Base-by-base conservation (phyloP, 202 grass and related monocot species). In the Setaria viridis region DNA sequence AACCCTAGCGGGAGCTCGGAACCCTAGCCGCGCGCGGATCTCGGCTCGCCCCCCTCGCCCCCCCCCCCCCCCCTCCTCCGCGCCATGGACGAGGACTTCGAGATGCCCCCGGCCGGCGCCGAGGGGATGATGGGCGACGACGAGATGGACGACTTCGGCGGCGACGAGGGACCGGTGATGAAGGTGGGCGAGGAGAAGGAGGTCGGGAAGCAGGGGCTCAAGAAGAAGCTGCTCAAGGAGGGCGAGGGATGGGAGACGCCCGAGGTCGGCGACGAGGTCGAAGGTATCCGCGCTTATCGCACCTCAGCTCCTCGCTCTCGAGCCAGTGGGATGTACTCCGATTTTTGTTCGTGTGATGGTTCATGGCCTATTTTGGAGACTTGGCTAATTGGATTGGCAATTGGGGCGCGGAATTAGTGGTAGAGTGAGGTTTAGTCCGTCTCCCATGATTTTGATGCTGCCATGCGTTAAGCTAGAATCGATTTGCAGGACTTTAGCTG, bases 141-240 rank as follows among this genome's bases (percentile, higher is more conserved):
- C 41, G 86, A 72, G 63, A 50, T 92, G 85, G 87, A 76, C 37
- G 87, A 88, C 78, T 80, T 91, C 55, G 90, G 83, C 83, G 85
- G 85, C 82, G 95, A 69, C 50, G 93, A 95, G 7, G 85, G 55
- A 11, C 91, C 91, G n/a, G 43, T 62, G 68, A 2, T 94, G 67
- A 95, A 98, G 86, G 95, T 82, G 42, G 95, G 95, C 33, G 91
- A 98, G 80, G 95, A 98, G 89, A 95, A 94, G 91, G 95, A 98
- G 89, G 56, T 98, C 78, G 93, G 95, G 65, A 94, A 95, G 32
- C 63, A 95, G 76, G 95, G 95, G 21, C 92, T 98, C 35, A 98
- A 89, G 91, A 98, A 98, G 91, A 98, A 94, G 86, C 93, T 98
- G 53, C 77, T 98, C 48, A 98, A 95, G 86, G 95, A 91, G 75